Base-by-base conservation (phyloP, 805 yeast species). In the Cyberlindnera mississippiensis region DNA sequence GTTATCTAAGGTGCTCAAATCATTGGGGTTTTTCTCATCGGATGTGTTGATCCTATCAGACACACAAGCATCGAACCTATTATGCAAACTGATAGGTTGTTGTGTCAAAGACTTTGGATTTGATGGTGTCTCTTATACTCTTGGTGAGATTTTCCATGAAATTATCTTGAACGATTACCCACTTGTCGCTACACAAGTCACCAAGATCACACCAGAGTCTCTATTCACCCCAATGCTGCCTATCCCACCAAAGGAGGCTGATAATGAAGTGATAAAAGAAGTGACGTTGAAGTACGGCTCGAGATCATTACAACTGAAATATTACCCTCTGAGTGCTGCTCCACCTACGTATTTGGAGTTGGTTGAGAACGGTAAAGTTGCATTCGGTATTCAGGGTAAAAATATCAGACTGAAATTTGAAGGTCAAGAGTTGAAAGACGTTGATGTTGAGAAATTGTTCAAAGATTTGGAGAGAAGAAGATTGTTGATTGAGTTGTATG, bases 321-420 rank as follows among this genome's bases (percentile, higher is more conserved):
- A 74, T 60, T 77, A 85, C 12, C 71, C 78, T 4, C 61, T 70
- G 35, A 76, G 78, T 48, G 76, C 83, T 34, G 83, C 95, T 0
- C 83, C 95, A 6, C 98, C 98, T 2, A 82, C 93, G 0, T 65
- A 81, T 30, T 55, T 72, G 22, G 98, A 90, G 61, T 63, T 90
- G n/a, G 53, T 88, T 11, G 85, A 84, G 42, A 89, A 88, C 57
- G 88, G 87, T 13, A 78, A 77, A 41, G 68, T 72, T 38, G 85
- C 90, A 18, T 90, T 90, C 37, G 55, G 51, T 4, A 44, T 50
- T 27, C 46, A 49, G n/a, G 41, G 36, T 10, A 50, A 50, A 26
- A 43, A 41, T 34, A 29, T 53, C 14, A 42, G 61, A 28, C 35
- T 56, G 37, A 49, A 47, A 32, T 35, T 36, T 27, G 36, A 46